phyloP scores from a whole-genome alignment of 2,329 filamentous ascomycete species.

The Tolypocladium capitatum region DNA sequence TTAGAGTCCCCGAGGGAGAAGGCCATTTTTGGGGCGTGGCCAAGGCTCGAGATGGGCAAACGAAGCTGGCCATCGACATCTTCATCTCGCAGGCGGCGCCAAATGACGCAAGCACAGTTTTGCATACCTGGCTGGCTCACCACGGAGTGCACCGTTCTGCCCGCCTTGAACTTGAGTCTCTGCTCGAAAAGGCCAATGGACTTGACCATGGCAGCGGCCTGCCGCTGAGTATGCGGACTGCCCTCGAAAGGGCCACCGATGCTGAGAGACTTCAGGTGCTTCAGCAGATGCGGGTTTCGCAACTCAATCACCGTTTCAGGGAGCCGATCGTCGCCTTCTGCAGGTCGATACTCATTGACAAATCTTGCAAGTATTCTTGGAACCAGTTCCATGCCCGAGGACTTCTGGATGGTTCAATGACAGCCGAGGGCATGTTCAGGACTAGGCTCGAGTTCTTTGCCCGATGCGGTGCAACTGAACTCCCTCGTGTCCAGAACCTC shows the following conservation, averaged over 20 bases:
- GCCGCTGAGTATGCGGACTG: slow-evolving; percentile 13
- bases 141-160: slow-evolving; percentile 17
- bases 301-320: slow-evolving; percentile 11
- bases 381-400: slow-evolving; percentile 13
- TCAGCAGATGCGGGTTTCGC: slow-evolving; percentile 16
- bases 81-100: slow-evolving; percentile 21
- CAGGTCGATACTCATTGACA: slow-evolving; percentile 13
- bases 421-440: slow-evolving; percentile 13
- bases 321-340: slow-evolving; percentile 14
- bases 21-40: slow-evolving; percentile 21
- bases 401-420: slow-evolving; percentile 12
- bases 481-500: slow-evolving; percentile 11
- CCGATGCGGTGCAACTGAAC: slow-evolving; percentile 10
- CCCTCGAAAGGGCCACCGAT: slow-evolving; percentile 15
- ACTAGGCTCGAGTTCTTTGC: slow-evolving; percentile 12
- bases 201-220: slow-evolving; percentile 2
- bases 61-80: slow-evolving; percentile 13
- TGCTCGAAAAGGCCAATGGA: slow-evolving; percentile 9
- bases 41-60: slow-evolving; percentile 8
- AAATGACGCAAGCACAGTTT: slow-evolving; percentile 15
- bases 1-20: slow-evolving; percentile 15
- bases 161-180: slow-evolving; percentile 18
- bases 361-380: slow-evolving; percentile 12
- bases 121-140: slow-evolving; percentile 25
- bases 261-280: slow-evolving; percentile 17